phyloP scores from a whole-genome alignment of 2,329 filamentous ascomycete genomes.

The Fusarium xylarioides region DNA sequence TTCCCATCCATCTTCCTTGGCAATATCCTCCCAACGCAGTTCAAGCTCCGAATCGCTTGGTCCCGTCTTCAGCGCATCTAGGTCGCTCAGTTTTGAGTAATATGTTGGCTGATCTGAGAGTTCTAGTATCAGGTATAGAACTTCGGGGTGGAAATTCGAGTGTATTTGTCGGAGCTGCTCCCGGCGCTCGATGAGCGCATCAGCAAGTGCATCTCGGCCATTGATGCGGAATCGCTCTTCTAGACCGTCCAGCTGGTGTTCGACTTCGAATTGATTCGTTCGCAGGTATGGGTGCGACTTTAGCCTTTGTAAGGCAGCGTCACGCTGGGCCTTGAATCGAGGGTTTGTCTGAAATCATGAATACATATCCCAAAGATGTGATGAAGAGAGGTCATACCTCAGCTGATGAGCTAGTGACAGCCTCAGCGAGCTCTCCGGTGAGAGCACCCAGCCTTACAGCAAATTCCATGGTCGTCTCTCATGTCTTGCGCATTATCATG shows the following conservation, averaged over 20 bases:
- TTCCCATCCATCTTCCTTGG: constrained; percentile 78
- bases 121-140: constrained; percentile 79
- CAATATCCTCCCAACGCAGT: constrained; percentile 82
- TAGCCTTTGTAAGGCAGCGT: constrained; percentile 61
- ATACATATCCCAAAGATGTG: neutral
- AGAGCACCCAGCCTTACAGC: constrained; percentile 70
- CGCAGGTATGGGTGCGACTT: constrained; percentile 67
- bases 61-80: constrained; percentile 62
- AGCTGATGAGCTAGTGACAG: constrained; percentile 64
- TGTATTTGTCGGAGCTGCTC: constrained; percentile 63
- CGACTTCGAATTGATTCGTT: constrained; percentile 80
- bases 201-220: constrained; percentile 80
- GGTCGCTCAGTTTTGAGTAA: constrained; percentile 70
- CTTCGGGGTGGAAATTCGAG: constrained; percentile 78
- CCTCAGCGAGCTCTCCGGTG: constrained; percentile 75
- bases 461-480: constrained; percentile 69
- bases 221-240: constrained; percentile 88
- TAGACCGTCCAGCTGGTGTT: constrained; percentile 72
- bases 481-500: constrained; percentile 22
- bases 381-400: constrained; percentile 53
- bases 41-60: constrained; percentile 54
- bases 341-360: constrained; percentile 39
- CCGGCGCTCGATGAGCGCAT: constrained; percentile 70
- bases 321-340: constrained; percentile 56
- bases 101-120: constrained; percentile 83